These are phyloP conservation scores for Metschnikowia drakensbergensis DNA, from an alignment of 805 yeast species.

Conservation along the genomic window DNA sequence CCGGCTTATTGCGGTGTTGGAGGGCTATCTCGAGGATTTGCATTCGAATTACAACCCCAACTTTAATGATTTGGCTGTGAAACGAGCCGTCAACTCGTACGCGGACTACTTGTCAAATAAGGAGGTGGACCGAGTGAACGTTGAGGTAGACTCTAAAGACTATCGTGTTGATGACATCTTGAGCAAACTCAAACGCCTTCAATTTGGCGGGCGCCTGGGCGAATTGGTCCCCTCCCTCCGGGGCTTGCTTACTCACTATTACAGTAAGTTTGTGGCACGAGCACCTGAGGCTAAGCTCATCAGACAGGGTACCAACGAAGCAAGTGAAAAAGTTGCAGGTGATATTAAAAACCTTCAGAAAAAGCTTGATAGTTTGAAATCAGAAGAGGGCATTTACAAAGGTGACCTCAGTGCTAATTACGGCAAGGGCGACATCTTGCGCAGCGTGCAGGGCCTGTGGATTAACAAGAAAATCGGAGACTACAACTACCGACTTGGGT, in stretches of 20 bases:
- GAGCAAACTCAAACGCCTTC: not conserved
- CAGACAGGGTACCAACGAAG: not conserved
- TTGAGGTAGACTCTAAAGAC: not conserved
- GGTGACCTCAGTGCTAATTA: constrained; percentile 30
- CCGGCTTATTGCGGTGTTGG: constrained; percentile 27
- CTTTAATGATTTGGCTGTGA: constrained; percentile 84
- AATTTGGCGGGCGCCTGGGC: not conserved
- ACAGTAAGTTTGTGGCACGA: not conserved
- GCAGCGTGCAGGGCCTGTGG: constrained; percentile 52
- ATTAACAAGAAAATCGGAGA: constrained; percentile 56
- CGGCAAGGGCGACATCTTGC: constrained; percentile 64
- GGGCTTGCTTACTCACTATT: constrained; percentile 26
- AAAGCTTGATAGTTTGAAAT: constrained; percentile 12
- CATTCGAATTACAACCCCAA: constrained; percentile 68
- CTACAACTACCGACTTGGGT: constrained; percentile 63
- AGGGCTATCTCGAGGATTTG: constrained; percentile 47
- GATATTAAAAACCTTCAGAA: constrained; percentile 18
- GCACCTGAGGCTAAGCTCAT: not conserved
- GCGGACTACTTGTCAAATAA: constrained; percentile 46
- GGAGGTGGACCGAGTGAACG: constrained; percentile 6
- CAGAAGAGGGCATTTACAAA: constrained; percentile 14
- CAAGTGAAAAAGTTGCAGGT: not conserved
- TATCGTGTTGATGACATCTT: constrained; percentile 1
- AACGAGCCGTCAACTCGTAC: constrained; percentile 57
- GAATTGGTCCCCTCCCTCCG: constrained; percentile 11